A percentile compares a stretch with the other conserved stretches of the same genome.
Evolutionary conservation across 2,329 filamentous ascomycete species (phyloP).

Genomic region (Trichoderma sp.): DNA sequence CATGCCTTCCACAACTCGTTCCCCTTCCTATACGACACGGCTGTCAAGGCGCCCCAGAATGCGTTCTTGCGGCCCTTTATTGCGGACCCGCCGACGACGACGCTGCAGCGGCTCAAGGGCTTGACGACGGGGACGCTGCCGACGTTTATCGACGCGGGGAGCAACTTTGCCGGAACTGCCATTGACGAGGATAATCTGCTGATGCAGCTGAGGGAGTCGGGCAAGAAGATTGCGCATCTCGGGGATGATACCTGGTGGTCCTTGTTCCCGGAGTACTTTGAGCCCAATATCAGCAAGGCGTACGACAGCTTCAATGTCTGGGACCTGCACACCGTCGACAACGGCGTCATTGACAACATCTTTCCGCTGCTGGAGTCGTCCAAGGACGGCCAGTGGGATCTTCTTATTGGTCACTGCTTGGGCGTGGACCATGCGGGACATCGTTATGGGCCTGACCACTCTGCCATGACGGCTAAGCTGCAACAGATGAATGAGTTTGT

Average conservation of each 20-base stretch:
- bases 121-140: slow-evolving; percentile 92
- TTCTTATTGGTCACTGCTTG: slow-evolving; percentile 91
- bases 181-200: slow-evolving; percentile 88
- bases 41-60: slow-evolving; percentile 69
- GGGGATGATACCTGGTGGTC: slow-evolving; percentile 98
- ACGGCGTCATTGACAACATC: slow-evolving; percentile 88
- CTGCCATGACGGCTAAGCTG: slow-evolving; percentile 87
- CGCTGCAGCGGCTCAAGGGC: slow-evolving; percentile 87
- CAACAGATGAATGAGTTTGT: slow-evolving; percentile 86
- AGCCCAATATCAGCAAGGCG: slow-evolving; percentile 76
- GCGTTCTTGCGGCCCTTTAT: slow-evolving; percentile 94
- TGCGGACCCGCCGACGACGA: slow-evolving; percentile 92
- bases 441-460: slow-evolving; percentile 89
- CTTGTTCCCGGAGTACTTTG: slow-evolving; percentile 91
- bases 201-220: slow-evolving; percentile 62
- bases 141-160: slow-evolving; percentile 90
- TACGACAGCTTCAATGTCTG: slow-evolving; percentile 99
- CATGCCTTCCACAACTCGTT: slow-evolving; percentile 79
- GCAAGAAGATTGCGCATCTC: slow-evolving; percentile 80
- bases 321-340: slow-evolving; percentile 95
- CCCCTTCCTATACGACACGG: slow-evolving; percentile 81
- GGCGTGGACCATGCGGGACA: slow-evolving; percentile 97
- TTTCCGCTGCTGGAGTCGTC: slow-evolving; percentile 72
- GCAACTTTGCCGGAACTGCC: slow-evolving; percentile 90
- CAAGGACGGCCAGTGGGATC: slow-evolving; percentile 75